phyloP scores from a whole-genome alignment of 73 alveolate genomes.

The Tetrahymena borealis region DNA sequence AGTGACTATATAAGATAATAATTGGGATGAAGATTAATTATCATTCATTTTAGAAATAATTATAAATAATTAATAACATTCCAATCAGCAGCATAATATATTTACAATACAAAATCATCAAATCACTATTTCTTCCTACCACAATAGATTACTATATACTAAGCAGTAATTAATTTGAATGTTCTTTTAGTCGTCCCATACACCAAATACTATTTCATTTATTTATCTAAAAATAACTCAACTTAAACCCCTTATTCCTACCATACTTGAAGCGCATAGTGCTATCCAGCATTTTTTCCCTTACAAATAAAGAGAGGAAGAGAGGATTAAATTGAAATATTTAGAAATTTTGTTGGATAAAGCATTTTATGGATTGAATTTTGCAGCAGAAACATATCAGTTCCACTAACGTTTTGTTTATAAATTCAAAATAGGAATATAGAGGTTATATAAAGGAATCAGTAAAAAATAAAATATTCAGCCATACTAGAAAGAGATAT shows the following conservation, averaged over 20 bases:
- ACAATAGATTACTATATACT: neutral
- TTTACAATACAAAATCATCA: neutral
- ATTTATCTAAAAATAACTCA: neutral
- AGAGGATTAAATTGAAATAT: neutral
- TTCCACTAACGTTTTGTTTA: constrained; percentile 2
- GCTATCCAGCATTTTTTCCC: too few relatives aligned
- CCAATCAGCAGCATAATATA: neutral
- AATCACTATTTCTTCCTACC: neutral
- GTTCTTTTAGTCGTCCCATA: neutral
- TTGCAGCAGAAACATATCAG: neutral
- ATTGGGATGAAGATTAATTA: neutral
- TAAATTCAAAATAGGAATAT: neutral
- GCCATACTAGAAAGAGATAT: neutral
- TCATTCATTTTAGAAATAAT: neutral
- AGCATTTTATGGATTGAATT: neutral
- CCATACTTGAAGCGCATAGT: too few relatives aligned
- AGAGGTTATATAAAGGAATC: neutral
- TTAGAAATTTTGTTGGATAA: neutral
- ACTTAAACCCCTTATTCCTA: too few relatives aligned
- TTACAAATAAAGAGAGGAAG: neutral
- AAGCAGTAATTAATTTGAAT: neutral
- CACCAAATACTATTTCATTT: neutral
- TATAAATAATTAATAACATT: neutral
- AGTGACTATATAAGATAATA: neutral
- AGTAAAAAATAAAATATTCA: neutral